Percentiles rank a stretch among this genome's conserved stretches.
Conservation (phyloP, 306 rosid genomes). For the Cyamopsis tetragonoloba region DNA sequence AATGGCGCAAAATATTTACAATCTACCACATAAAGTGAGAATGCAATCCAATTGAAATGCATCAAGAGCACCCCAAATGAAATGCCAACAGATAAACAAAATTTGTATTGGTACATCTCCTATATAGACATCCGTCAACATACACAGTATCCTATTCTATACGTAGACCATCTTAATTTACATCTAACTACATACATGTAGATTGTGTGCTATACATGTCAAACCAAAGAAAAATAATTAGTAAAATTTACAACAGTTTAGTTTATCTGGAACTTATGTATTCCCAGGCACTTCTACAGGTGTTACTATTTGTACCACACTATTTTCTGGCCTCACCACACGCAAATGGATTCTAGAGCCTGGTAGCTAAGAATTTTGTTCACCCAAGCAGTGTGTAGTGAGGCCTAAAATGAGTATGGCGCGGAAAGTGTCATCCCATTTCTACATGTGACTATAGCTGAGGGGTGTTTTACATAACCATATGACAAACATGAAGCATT, state of each 20-base stretch:
- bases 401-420: no score
- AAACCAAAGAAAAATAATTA: constrained; percentile 20
- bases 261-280: constrained; percentile 33
- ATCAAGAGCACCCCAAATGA: neutral
- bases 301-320: no score
- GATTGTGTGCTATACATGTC: constrained; percentile 49
- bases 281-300: constrained; percentile 28
- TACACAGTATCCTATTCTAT: constrained; percentile 21
- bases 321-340: no score
- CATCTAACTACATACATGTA: constrained; percentile 35
- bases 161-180: constrained; percentile 31
- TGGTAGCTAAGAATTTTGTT: no score
- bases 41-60: neutral
- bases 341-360: no score
- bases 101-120: constrained; percentile 10
- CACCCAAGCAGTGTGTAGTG: no score
- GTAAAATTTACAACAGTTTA: constrained; percentile 33
- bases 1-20: no score
- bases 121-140: constrained; percentile 1
- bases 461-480: constrained; percentile 22
- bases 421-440: no score
- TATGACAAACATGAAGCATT: constrained; percentile 23
- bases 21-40: neutral
- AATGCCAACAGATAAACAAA: neutral
- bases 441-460: constrained; percentile 28